These are phyloP conservation scores for Geranium brycei DNA, from an alignment of 345 rosid genomes.

Conservation along the genomic window DNA sequence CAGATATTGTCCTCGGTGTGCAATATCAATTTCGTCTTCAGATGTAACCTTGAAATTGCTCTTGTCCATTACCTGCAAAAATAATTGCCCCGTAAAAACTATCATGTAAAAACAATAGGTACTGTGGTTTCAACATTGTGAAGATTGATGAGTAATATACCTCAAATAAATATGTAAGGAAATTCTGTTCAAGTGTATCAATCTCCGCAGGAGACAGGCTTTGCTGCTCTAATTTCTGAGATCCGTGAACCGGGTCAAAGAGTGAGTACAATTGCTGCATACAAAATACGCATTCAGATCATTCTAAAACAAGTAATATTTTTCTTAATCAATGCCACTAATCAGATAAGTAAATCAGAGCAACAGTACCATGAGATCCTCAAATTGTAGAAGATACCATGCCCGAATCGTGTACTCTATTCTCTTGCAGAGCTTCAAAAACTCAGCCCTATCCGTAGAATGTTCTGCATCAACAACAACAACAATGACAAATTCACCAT, in stretches of 20 bases:
- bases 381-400: conserved; percentile 62
- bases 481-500: background rate
- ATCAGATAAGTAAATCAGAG: background rate
- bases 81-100: background rate
- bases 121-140: background rate
- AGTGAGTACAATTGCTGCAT: conserved; percentile 84
- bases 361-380: conserved; percentile 47
- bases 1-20: conserved; percentile 81
- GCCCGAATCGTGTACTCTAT: conserved; percentile 59
- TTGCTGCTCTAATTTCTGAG: conserved; percentile 69
- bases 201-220: conserved; percentile 48
- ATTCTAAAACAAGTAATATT: conserved; percentile 6
- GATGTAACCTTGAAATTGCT: conserved; percentile 78
- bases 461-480: conserved; percentile 15
- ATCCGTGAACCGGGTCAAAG: conserved; percentile 74
- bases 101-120: background rate
- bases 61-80: conserved; percentile 70
- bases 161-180: conserved; percentile 74
- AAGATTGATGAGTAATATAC: conserved; percentile 16
- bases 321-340: background rate
- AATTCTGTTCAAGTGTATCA: conserved; percentile 79
- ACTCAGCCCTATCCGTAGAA: conserved; percentile 31
- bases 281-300: conserved; percentile 2
- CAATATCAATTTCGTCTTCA: conserved; percentile 80
- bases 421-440: conserved; percentile 46